Conservation (phyloP, 2,329 filamentous ascomycete genomes). For the Xylaria digitata region DNA sequence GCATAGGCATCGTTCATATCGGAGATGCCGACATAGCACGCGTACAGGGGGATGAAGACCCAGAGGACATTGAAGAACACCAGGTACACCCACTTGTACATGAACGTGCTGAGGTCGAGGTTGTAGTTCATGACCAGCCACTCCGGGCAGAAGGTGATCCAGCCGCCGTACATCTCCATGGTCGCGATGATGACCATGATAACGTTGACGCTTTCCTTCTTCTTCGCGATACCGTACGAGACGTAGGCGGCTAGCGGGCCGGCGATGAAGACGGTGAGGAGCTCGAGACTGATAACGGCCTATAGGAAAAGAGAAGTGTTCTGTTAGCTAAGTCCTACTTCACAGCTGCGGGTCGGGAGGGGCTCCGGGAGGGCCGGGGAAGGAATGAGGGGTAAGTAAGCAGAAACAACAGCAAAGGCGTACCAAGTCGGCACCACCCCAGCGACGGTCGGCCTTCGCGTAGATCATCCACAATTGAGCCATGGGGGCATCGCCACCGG, state of each 20-base stretch:
- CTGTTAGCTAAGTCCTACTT: constrained; percentile 6
- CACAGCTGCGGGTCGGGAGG: neutral
- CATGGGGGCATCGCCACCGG: constrained; percentile 64
- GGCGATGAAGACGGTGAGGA: constrained; percentile 72
- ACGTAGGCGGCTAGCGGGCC: constrained; percentile 70
- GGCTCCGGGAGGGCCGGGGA: constrained; percentile 9
- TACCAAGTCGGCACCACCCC: constrained; percentile 71
- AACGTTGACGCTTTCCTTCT: constrained; percentile 66
- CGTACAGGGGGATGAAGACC: constrained; percentile 72
- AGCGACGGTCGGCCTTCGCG: constrained; percentile 70
- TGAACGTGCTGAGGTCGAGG: constrained; percentile 73
- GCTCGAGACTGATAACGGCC: constrained; percentile 72
- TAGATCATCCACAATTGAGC: constrained; percentile 77
- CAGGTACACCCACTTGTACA: constrained; percentile 75
- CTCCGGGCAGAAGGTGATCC: constrained; percentile 78
- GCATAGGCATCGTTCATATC: constrained; percentile 68
- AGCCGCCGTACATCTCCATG: constrained; percentile 74
- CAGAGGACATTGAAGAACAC: constrained; percentile 77
- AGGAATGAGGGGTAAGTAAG: constrained; percentile 24
- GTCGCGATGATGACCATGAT: constrained; percentile 74
- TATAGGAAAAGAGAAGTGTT: constrained; percentile 39
- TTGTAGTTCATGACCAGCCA: constrained; percentile 72
- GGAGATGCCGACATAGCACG: constrained; percentile 64
- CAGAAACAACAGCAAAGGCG: constrained; percentile 36
- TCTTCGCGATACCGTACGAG: constrained; percentile 69